Conservation (phyloP, 805 yeast species). For the Kodamaea neixiangensis region DNA sequence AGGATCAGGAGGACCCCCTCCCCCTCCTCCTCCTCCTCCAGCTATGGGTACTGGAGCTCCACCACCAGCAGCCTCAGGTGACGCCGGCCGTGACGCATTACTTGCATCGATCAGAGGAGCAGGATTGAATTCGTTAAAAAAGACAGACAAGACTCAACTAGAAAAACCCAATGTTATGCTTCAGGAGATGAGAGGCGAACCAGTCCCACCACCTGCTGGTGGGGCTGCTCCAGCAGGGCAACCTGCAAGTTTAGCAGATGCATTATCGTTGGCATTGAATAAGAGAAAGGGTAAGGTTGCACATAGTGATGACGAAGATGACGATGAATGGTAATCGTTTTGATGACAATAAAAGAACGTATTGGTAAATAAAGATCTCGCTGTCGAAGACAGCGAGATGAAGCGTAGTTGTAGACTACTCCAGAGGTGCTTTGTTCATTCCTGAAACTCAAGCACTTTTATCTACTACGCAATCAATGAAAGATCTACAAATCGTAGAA, state of each 20-base stretch:
- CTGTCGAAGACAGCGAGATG: too few relatives aligned
- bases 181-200: slow-evolving; percentile 71
- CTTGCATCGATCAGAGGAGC: slow-evolving; percentile 85
- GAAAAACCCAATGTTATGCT: slow-evolving; percentile 76
- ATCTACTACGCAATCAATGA: too few relatives aligned
- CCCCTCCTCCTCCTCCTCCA: slow-evolving; percentile 42
- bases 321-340: slow-evolving; percentile 50
- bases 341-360: background rate
- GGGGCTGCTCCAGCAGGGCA: slow-evolving; percentile 49
- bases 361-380: too few relatives aligned
- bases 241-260: slow-evolving; percentile 77
- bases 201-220: slow-evolving; percentile 35
- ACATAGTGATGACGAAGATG: slow-evolving; percentile 81
- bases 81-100: slow-evolving; percentile 73
- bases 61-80: slow-evolving; percentile 38
- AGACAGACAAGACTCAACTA: slow-evolving; percentile 79
- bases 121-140: slow-evolving; percentile 63
- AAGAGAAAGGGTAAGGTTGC: slow-evolving; percentile 81
- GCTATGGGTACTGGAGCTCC: slow-evolving; percentile 31
- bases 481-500: too few relatives aligned
- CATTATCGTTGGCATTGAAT: slow-evolving; percentile 81
- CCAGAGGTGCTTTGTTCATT: too few relatives aligned
- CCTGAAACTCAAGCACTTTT: too few relatives aligned
- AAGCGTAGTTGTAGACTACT: too few relatives aligned
- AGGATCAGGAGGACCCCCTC: slow-evolving; percentile 34